Conservation (phyloP, 345 rosid species). For the Aegle marmelos region DNA sequence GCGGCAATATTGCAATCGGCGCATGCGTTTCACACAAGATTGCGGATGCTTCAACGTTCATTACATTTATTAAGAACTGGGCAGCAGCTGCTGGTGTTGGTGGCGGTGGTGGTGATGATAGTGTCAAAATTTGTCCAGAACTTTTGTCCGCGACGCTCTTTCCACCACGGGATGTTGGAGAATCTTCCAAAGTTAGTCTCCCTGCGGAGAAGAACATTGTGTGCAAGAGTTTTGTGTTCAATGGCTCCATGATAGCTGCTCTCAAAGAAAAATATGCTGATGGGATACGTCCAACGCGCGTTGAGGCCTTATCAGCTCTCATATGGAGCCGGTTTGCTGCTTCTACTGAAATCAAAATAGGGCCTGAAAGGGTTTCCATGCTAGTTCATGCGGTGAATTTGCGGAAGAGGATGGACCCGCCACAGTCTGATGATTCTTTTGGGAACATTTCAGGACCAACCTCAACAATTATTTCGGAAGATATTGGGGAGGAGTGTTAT, state of each 20-base stretch:
- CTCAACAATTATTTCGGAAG: constrained; percentile 1
- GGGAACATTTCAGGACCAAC: constrained; percentile 29
- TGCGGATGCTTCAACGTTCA: background rate
- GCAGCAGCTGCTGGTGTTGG: constrained; percentile 10
- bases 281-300: constrained; percentile 23
- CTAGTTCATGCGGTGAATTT: constrained; percentile 37
- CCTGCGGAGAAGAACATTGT: constrained; percentile 29
- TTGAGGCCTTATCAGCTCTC: constrained; percentile 42
- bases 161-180: constrained; percentile 33
- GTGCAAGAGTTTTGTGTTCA: constrained; percentile 38
- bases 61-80: constrained; percentile 4
- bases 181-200: background rate
- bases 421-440: constrained; percentile 32
- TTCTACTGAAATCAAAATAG: constrained; percentile 18
- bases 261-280: constrained; percentile 27
- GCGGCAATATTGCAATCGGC: background rate
- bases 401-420: constrained; percentile 27
- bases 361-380: constrained; percentile 4
- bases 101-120: background rate
- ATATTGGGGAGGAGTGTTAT: background rate
- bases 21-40: constrained; percentile 3
- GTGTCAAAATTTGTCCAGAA: constrained; percentile 1
- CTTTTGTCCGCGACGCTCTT: constrained; percentile 36
- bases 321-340: constrained; percentile 43
- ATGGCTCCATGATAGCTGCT: constrained; percentile 18